Base-by-base conservation (phyloP, 164 flowering plant species). In the Piper betle region DNA sequence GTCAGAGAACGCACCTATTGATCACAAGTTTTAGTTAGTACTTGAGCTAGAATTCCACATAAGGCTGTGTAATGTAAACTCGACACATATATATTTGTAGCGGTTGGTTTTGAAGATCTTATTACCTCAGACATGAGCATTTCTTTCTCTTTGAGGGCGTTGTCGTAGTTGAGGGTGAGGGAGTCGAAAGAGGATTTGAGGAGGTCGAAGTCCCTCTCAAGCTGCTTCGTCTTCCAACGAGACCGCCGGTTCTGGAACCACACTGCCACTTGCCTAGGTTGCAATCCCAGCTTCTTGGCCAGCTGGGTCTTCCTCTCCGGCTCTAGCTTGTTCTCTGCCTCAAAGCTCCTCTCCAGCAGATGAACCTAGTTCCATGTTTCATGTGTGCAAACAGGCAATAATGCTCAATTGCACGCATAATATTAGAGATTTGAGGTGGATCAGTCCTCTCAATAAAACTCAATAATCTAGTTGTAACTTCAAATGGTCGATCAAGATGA, bases 221-320 rank as follows among this genome's bases (percentile, higher is more conserved):
- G 87, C 74, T 84, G 88, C 80, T 88, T 86, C 0, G 91, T 88
- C 87, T 88, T 88, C 94, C 94, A 89, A 62, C 97, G 79, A 42
- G 97, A 95, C 10, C 97, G 79, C 63, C 92, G 84, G 79, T 90
- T 90, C 73, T 90, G 97, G 66, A 85, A 90, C 97, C 97, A 90
- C 18, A 90, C 87, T 2, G 97, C 92, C 63, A 90, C 97, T 74
- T 90, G 97, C 39, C 92, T 68, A 3, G 95, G 97, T 73, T 85
- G 92, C 68, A 90, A 70, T 33, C 95, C 95, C 13, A 90, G 82
- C 74, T 87, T 78, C 78, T 80, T 80, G 19, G 95, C 95, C 69
- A 90, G 74, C 82, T 87, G 79, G 42, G 74, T 74, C 77, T 87
- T 90, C 6, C 88, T 64, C 63, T 90, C 97, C 6, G 95, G 92